Evolutionary conservation across 2,329 filamentous ascomycete species (phyloP).

Genomic region (Trichophyton rubrum): DNA sequence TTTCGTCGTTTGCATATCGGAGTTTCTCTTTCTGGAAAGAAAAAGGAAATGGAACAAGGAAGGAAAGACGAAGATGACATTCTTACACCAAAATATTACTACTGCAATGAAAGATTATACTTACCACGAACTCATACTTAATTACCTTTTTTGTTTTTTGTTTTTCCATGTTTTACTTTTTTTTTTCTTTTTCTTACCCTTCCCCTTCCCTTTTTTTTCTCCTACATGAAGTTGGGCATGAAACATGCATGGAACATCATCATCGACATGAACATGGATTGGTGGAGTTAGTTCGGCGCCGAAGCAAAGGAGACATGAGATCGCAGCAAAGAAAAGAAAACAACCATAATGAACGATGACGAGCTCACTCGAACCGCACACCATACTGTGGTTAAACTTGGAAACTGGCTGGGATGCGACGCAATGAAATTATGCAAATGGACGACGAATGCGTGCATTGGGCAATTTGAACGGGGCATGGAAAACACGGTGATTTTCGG

Average conservation of each 20-base stretch:
- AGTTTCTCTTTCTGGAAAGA: neutral
- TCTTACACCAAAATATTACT: neutral
- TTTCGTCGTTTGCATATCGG: neutral
- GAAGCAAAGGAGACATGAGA: neutral
- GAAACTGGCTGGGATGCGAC: too few relatives aligned
- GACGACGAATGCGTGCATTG: neutral
- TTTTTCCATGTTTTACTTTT: neutral
- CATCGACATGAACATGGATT: neutral
- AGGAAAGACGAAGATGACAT: neutral
- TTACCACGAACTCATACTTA: neutral
- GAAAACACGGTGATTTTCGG: neutral
- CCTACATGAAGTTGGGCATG: neutral
- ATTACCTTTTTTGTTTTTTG: neutral
- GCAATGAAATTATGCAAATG: neutral
- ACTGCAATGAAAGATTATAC: neutral
- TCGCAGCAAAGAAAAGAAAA: neutral
- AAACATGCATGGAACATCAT: conserved; percentile 2
- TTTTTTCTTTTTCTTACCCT: neutral
- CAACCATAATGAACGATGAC: neutral
- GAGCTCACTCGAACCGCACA: neutral
- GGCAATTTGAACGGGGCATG: neutral
- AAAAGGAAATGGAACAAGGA: neutral
- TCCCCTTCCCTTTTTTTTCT: neutral
- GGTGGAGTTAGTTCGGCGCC: neutral
- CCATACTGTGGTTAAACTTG: neutral